phyloP scores from a whole-genome alignment of 768 basidiomycete genomes.

The Mycena indigotica region DNA sequence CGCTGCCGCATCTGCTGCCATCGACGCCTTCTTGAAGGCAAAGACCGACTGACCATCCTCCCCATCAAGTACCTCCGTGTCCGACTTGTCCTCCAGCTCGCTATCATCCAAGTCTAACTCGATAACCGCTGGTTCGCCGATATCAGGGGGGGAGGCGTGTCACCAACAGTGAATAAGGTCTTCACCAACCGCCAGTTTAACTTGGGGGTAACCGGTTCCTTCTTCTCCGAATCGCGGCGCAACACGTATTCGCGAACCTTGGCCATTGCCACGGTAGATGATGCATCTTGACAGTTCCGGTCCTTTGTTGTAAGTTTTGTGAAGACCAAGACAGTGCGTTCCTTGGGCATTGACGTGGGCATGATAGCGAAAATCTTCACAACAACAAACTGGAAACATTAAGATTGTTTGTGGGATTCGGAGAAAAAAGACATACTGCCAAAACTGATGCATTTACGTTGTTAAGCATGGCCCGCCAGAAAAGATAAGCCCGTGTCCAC shows the following conservation, averaged over 20 bases:
- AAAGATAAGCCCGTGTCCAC: not conserved
- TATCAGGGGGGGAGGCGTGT: too few species aligned
- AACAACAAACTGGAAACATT: not conserved
- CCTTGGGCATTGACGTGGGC: conserved; percentile 4
- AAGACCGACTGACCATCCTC: too few species aligned
- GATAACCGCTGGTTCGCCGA: too few species aligned
- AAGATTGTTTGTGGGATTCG: not conserved
- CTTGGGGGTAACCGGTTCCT: not conserved
- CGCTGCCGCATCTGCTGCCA: too few species aligned
- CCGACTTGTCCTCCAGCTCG: too few species aligned
- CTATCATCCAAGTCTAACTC: too few species aligned
- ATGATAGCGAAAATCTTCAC: not conserved
- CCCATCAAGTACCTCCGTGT: too few species aligned
- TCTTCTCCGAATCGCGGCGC: not conserved
- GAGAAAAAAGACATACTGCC: not conserved
- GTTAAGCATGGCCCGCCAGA: not conserved
- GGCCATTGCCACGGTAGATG: not conserved
- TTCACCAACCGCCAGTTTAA: not conserved
- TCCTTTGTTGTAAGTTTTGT: not conserved
- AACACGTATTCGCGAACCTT: not conserved
- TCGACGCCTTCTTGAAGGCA: too few species aligned
- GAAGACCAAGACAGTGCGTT: not conserved
- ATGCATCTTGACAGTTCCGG: not conserved
- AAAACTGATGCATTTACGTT: not conserved
- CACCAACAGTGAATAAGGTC: not conserved